Evolutionary conservation across 805 yeast genomes (phyloP), one percentile per base, ranked within the genome.

Genomic region (Cyberlindnera suaveolens): DNA sequence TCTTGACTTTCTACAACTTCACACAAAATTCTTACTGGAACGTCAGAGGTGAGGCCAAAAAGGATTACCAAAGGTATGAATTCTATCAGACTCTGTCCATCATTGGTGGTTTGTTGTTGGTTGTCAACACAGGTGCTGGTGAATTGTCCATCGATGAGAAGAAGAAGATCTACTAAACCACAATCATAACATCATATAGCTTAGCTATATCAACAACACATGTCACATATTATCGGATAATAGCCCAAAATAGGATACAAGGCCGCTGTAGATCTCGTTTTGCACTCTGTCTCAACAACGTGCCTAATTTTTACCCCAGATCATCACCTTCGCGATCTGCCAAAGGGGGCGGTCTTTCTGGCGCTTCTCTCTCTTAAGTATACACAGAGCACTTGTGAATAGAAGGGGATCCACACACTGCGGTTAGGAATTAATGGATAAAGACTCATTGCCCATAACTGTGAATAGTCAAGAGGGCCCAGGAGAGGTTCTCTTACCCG

Each of bases 81-180:
- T 86, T 85, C 64, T 91, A 85, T 75, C 99, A 93, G 70, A 88
- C 96, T 33, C 72, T 91, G 61, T 84, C 95, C 45, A 91, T 91
- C 61, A 90, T 91, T 40, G 99, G 99, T 45, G 99, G 98, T 1
- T 76, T 91, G 49, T 68, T 91, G 48, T 70, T 93, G 52, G 86
- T 93, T 48, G 96, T 87, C 46, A 88, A 85, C 67, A 87, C 96
- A 4, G 99, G 99, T 49, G 98, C 98, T 27, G 99, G 99, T 40
- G 90, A 85, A 55, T 73, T 91, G 51, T 85, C 96, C 23, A 69
- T 91, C 45, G 99, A 91, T 60, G 97, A 89, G 64, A 91, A 93
- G 82, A 90, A 91, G 72, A 91, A 91, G 73, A 81, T 86, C 46
- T 87, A 85, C 62, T 88, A 67, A 62, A 32, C 23, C 23, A 30